These are phyloP conservation scores for Sugiyamaella floridensis DNA, from an alignment of 805 yeast species.

Conservation along the genomic window DNA sequence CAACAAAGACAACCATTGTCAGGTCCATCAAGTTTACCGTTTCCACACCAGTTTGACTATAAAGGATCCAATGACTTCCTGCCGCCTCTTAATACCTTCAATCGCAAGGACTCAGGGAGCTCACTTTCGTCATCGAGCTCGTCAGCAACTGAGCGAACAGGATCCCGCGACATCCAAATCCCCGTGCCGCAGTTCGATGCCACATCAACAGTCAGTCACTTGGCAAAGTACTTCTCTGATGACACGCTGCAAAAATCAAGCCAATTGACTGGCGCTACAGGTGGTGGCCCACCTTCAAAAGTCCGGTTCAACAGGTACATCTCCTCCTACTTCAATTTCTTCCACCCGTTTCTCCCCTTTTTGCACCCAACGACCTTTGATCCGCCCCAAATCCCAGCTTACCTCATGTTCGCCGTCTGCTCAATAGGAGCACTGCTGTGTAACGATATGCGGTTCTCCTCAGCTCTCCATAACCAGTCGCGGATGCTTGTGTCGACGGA, in stretches of 20 bases:
- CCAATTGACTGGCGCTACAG: background rate
- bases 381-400: slow-evolving; percentile 25
- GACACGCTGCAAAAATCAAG: slow-evolving; percentile 2
- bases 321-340: slow-evolving; percentile 27
- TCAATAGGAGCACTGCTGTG: slow-evolving; percentile 30
- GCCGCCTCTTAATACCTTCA: slow-evolving; percentile 2
- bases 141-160: background rate
- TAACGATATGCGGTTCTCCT: slow-evolving; percentile 24
- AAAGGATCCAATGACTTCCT: background rate
- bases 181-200: slow-evolving; percentile 16
- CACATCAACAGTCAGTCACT: slow-evolving; percentile 8
- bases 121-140: background rate
- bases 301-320: slow-evolving; percentile 28
- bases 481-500: slow-evolving; percentile 18
- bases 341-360: slow-evolving; percentile 31
- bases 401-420: slow-evolving; percentile 28
- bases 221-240: slow-evolving; percentile 14
- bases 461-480: slow-evolving; percentile 24
- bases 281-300: slow-evolving; percentile 16
- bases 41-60: background rate
- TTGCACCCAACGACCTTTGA: slow-evolving; percentile 29
- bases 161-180: background rate
- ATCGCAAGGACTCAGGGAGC: slow-evolving; percentile 4
- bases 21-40: background rate
- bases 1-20: background rate